These are phyloP conservation scores for Wickerhamomyces rabaulensis DNA, from an alignment of 805 yeast genomes.

Conservation along the genomic window DNA sequence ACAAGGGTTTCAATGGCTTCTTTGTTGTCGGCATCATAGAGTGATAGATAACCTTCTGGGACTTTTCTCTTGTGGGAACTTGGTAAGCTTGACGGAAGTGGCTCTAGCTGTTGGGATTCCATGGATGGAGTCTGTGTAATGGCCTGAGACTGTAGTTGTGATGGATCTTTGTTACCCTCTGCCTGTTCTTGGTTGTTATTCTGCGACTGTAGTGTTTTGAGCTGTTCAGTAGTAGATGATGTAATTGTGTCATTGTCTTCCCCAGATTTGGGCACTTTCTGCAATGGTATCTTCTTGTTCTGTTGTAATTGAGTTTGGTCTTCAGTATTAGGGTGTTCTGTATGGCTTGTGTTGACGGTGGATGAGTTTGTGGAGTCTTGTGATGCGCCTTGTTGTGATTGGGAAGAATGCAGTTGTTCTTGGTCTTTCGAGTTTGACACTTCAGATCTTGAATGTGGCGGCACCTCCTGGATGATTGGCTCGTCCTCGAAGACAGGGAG, in stretches of 20 bases:
- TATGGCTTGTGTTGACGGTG: neutral
- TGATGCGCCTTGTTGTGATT: neutral
- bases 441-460: neutral
- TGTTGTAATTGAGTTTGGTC: neutral
- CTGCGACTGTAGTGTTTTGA: neutral
- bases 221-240: neutral
- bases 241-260: neutral
- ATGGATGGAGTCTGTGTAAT: neutral
- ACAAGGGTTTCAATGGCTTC: conserved; percentile 41
- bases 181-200: neutral
- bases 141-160: neutral
- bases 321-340: neutral
- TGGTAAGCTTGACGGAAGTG: neutral
- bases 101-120: neutral
- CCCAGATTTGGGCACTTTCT: neutral
- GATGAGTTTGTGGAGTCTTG: conserved; percentile 1
- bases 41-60: conserved; percentile 13
- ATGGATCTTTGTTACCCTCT: neutral
- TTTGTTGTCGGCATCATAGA: conserved; percentile 29
- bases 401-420: neutral
- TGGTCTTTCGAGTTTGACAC: neutral
- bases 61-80: conserved; percentile 10
- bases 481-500: conserved; percentile 14
- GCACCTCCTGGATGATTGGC: neutral
- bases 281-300: neutral